Base-by-base conservation (phyloP, 148 eudicot species). In the Tetragonia tetragonoides region DNA sequence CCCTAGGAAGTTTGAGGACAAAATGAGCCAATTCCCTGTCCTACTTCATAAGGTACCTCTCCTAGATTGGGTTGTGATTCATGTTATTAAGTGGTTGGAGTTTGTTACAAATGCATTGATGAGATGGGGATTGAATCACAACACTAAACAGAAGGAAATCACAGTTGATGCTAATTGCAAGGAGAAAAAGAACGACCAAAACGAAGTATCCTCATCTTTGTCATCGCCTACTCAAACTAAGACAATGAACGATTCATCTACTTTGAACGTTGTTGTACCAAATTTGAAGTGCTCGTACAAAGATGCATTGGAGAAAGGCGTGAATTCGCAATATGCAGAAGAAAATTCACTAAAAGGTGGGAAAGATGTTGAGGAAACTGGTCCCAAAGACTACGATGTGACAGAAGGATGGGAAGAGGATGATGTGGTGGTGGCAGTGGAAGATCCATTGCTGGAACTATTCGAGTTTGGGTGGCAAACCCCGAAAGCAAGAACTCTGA, bases 81-180 rank as follows among this genome's bases (percentile, higher is more conserved):
- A 23, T 59, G 59, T 73, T 10, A 80, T 86, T 15, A 75, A 85
- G 34, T 85, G 85, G 87, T 65, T 88, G 59, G 82, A 83, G 37
- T 74, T 86, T 62, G 4, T 85, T 21, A 64, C 84, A 17, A 75
- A 79, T 5, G 40, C 34, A 15, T 79, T 84, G 81, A 74, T 75
- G 62, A 68, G 40, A 23, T 81, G 86, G 84, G 82, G 85, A 65
- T 66, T 71, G 34, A 75, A 84, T 17, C 64, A 21, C 23, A 54
- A 78, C 47, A 72, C 84, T 0, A 82, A 60, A 70, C 93, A 90
- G 82, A 90, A 87, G 84, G 97, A 90, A 47, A 90, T 92, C 10
- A 68, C 37, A 72, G 79, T 88, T 34, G 97, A 91, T 24, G 77
- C 77, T 2, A 83, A 72, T 53, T 57, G 60, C 72, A 80, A 77